Base-by-base conservation (phyloP, 2,329 filamentous ascomycete species). In the Diaporthe ilicicola region DNA sequence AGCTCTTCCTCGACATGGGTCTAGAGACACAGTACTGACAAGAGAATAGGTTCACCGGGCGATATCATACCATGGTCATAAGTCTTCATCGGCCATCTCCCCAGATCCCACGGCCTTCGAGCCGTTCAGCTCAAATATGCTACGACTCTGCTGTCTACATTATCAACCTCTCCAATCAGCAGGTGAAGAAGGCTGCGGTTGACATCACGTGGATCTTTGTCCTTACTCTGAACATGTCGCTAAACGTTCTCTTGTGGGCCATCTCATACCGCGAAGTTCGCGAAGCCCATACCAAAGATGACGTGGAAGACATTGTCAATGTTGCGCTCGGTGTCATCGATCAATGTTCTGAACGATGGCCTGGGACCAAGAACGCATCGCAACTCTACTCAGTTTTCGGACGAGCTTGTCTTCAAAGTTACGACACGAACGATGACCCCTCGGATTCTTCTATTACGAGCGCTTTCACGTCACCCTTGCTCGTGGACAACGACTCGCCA, bases 191-290 rank as follows among this genome's bases (percentile, higher is more conserved):
- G 19, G 88, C 89, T 17, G 91, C 90, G 27, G 90, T 96, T 13
- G 95, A 98, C 78, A 86, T 98, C 72, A 98, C 95, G 0, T 98
- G 95, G 95, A 92, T 97, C 53, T 97, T 97, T 77, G 90, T 97
- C 1, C 88, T 97, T 71, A 91, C 92, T 24, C 88, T 98, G 50
- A 98, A 97, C 83, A 96, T 97, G 90, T 91, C 93, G 5, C 88
- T 98, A 70, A 98, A 97, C 78, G 95, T 94, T 6, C 88, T 98
- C 62, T 87, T 99, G 0, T 99, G 96, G 96, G 90, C 93, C 1
- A 88, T 97, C 9, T 97, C 95, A 1, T 98, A 97, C 77, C 88
- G 92, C 4, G 92, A 95, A 74, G 91, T 98, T 29, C 91, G 96
- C 55, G 88, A 89, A 67, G 85, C 89, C 22, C 92, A 97, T 78